These are phyloP conservation scores for Oenanthe javanica DNA, from an alignment of 140 eudicot species.

Conservation along the genomic window DNA sequence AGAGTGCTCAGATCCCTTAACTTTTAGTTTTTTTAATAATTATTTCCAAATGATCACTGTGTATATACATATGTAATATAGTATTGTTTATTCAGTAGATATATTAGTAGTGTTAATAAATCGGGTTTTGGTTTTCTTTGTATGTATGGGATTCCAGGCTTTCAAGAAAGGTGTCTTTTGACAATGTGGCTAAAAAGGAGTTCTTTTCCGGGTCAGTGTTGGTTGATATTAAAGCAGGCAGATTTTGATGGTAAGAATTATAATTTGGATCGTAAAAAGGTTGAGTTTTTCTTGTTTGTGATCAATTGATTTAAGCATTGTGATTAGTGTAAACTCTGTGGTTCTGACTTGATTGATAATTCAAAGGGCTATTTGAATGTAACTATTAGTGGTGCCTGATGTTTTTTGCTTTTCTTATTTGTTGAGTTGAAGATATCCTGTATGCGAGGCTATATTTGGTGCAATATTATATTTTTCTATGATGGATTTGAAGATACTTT, in stretches of 20 bases:
- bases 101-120: slow-evolving; percentile 16
- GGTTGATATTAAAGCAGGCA: not conserved
- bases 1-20: not conserved
- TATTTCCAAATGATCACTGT: not conserved
- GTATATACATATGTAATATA: not conserved
- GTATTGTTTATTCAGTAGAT: slow-evolving; percentile 7
- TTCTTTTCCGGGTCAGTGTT: not conserved
- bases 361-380: not conserved
- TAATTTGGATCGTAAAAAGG: not conserved
- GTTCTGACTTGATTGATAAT: not conserved
- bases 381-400: too few relatives aligned
- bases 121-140: slow-evolving; percentile 18
- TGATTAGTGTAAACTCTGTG: not conserved
- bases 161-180: slow-evolving; percentile 48
- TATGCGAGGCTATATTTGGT: slow-evolving; percentile 8
- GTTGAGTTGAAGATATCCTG: not conserved
- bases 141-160: slow-evolving; percentile 44
- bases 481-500: slow-evolving; percentile 19
- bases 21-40: too few relatives aligned
- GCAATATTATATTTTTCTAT: slow-evolving; percentile 2
- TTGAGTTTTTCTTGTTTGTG: not conserved
- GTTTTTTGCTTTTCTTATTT: too few relatives aligned
- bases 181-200: slow-evolving; percentile 42
- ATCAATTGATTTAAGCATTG: not conserved
- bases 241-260: not conserved